Base-by-base conservation (phyloP, 352 stramenopile species). In the Saprolegnia parasitica region DNA sequence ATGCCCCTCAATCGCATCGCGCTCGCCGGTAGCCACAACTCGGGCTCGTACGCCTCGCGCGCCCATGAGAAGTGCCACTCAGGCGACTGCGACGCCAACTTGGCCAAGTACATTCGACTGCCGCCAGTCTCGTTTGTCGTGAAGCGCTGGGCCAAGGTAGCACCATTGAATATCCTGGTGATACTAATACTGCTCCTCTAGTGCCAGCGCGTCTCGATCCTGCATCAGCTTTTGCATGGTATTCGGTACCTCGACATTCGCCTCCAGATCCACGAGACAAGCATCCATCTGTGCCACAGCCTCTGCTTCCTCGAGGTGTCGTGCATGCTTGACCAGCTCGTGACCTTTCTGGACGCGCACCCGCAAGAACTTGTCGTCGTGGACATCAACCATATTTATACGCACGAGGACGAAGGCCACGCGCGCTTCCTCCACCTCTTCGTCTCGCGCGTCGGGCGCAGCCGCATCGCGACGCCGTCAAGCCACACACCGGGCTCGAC, bases 231-330 rank as follows among this genome's bases (percentile, higher is more conserved):
- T 10, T n/a, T 55, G 16, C 42, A 52, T 24, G 63, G 63, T 1
- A 47, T 70, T 47, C 63, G 63, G 16, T 70, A 70, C 49, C 37
- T 70, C n/a, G 63, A 70, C 39, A 23, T 70, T 10, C 63, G 63
- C 11, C 24, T 70, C 50, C 63, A 70, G 42, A 52, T 57, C n/a
- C 35, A 24, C 39, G 47, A 61, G 11, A 39, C 18, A 13, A 32
- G 15, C 16, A 60, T 61, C 5, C 63, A 52, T 26, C 37, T 70
- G 4, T 70, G 63, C 63, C 63, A 70, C 42, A 70, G 63, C 26
- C 8, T 70, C 20, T 70, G 63, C 39, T 61, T 24, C 24, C 54
- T 70, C 37, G 21, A 29, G 13, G 42, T 54, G 15, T 4, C 62
- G 29, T 15, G 32, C 13, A 54, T 58, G 15, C 6, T 70, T 5